These are phyloP conservation scores for Fusarium sacchari DNA, from an alignment of 2,329 filamentous ascomycete species.

Conservation along the genomic window DNA sequence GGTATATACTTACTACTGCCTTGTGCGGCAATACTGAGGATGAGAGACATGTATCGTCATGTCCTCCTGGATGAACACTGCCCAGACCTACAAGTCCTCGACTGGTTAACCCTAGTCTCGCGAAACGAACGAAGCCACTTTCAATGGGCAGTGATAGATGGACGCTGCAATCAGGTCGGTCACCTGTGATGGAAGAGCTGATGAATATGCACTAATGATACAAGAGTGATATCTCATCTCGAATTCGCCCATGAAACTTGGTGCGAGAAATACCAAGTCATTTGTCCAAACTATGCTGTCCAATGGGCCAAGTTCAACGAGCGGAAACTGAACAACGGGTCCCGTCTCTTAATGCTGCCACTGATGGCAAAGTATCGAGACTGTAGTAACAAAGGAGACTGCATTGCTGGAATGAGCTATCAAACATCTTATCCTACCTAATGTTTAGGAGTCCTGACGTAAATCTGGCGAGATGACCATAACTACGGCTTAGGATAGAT, in stretches of 20 bases:
- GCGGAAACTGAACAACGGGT: background rate
- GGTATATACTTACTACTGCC: too few species aligned
- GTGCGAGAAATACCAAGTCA: background rate
- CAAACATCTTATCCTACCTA: background rate
- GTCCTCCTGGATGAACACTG: background rate
- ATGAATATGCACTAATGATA: too few species aligned
- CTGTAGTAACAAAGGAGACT: background rate
- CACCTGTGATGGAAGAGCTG: background rate
- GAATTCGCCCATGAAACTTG: too few species aligned
- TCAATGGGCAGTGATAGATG: background rate
- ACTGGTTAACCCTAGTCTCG: background rate
- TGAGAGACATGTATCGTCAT: background rate
- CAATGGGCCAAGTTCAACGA: background rate
- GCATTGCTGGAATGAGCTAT: background rate
- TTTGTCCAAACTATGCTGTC: background rate
- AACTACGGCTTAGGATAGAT: background rate
- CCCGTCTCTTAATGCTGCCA: too few species aligned
- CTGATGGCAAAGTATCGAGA: background rate
- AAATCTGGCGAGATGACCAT: background rate
- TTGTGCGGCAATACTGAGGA: background rate
- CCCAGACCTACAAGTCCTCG: background rate
- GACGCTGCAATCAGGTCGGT: background rate
- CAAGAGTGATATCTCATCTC: too few species aligned
- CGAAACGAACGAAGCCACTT: background rate
- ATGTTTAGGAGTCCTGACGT: background rate